Conservation (phyloP, 1,139 yeast species). For the Nakaseomyces nivariensis region DNA sequence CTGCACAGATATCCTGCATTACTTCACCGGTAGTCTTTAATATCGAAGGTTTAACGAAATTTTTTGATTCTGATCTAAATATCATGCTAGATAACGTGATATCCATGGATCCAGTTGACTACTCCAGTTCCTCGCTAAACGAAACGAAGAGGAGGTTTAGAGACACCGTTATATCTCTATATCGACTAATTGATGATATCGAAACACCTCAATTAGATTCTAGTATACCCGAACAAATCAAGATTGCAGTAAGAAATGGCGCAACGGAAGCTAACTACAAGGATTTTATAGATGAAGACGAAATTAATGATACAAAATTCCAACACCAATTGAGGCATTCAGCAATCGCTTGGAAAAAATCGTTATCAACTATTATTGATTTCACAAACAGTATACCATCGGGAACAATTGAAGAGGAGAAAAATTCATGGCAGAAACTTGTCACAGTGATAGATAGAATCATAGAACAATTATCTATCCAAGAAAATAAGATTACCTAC, state of each 20-base stretch:
- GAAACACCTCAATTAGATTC: slow-evolving; percentile 56
- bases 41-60: not conserved
- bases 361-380: slow-evolving; percentile 35
- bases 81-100: not conserved
- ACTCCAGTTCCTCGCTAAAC: not conserved
- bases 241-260: slow-evolving; percentile 32
- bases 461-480: slow-evolving; percentile 38
- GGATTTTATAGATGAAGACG: slow-evolving; percentile 29
- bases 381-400: slow-evolving; percentile 26
- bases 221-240: slow-evolving; percentile 46
- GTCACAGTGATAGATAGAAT: slow-evolving; percentile 20
- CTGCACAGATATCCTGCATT: not conserved
- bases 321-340: slow-evolving; percentile 59
- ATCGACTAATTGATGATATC: slow-evolving; percentile 47
- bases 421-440: slow-evolving; percentile 26
- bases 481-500: slow-evolving; percentile 35
- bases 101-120: not conserved
- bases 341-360: slow-evolving; percentile 56
- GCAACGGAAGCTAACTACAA: slow-evolving; percentile 24
- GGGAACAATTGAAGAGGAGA: slow-evolving; percentile 32
- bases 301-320: slow-evolving; percentile 42
- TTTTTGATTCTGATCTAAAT: not conserved
- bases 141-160: not conserved
- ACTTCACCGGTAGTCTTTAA: not conserved
- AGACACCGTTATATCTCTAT: not conserved